phyloP scores from a whole-genome alignment of 1,284 basidiomycete species.

The Rhodotorula mucilaginosa region DNA sequence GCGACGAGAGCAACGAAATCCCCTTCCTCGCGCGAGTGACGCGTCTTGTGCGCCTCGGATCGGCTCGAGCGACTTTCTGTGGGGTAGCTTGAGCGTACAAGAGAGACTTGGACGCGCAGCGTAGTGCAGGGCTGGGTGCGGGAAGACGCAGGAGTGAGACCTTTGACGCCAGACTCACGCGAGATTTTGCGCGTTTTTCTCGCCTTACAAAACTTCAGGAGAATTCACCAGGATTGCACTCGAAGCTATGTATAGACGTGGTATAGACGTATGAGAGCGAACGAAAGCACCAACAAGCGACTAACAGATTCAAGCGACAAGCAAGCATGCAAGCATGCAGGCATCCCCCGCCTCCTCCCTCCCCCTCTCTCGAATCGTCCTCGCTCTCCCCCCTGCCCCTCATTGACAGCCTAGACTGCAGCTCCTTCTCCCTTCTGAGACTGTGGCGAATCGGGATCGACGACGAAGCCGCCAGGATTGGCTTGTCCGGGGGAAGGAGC shows the following conservation, averaged over 20 bases:
- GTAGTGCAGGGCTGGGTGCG: too few species aligned
- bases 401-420: too few species aligned
- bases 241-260: too few species aligned
- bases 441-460: neutral
- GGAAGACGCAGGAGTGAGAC: neutral
- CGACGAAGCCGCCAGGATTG: neutral
- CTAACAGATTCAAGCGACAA: neutral
- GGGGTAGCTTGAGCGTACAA: too few species aligned
- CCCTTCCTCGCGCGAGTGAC: too few species aligned
- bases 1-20: neutral
- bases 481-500: neutral
- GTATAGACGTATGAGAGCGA: too few species aligned
- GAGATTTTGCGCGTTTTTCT: neutral
- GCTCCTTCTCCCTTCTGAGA: too few species aligned
- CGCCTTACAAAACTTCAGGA: neutral
- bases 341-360: neutral
- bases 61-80: too few species aligned
- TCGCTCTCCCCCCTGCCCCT: neutral
- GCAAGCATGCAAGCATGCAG: neutral
- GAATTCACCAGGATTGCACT: too few species aligned
- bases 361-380: neutral
- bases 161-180: neutral
- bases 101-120: too few species aligned
- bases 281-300: too few species aligned
- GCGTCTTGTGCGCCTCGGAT: too few species aligned